These are phyloP conservation scores for Claviceps spartinae DNA, from an alignment of 2,329 filamentous ascomycete species.

Conservation along the genomic window DNA sequence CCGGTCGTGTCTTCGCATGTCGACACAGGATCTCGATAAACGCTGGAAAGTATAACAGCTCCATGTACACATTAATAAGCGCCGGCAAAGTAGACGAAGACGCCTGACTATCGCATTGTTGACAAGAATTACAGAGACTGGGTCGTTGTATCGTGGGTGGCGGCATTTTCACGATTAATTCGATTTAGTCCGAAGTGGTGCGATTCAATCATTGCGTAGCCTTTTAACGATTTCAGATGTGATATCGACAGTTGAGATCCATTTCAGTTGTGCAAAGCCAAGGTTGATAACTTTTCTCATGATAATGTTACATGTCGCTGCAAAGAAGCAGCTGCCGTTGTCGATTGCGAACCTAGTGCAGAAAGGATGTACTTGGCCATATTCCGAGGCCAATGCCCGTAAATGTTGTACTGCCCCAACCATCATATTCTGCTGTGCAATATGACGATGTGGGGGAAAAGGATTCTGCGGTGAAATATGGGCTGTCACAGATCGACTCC, in stretches of 20 bases:
- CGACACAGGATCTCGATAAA: not conserved
- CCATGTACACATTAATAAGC: not conserved
- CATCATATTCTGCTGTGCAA: slow-evolving; percentile 25
- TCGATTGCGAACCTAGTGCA: slow-evolving; percentile 20
- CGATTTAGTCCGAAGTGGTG: slow-evolving; percentile 12
- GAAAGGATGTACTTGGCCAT: slow-evolving; percentile 20
- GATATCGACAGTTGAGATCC: slow-evolving; percentile 15
- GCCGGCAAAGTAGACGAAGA: not conserved
- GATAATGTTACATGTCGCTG: slow-evolving; percentile 19
- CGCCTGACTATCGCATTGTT: slow-evolving; percentile 6
- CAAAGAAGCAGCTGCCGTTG: slow-evolving; percentile 16
- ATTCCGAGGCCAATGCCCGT: slow-evolving; percentile 20
- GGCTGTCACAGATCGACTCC: slow-evolving; percentile 24
- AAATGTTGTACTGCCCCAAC: slow-evolving; percentile 22
- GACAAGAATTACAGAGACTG: slow-evolving; percentile 19
- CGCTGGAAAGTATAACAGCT: not conserved
- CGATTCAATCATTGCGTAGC: slow-evolving; percentile 5
- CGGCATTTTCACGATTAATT: slow-evolving; percentile 20
- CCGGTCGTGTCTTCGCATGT: not conserved
- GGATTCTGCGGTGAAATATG: slow-evolving; percentile 26
- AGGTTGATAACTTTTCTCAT: slow-evolving; percentile 11
- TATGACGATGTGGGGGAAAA: slow-evolving; percentile 25
- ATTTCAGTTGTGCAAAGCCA: slow-evolving; percentile 14
- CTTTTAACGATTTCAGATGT: slow-evolving; percentile 7
- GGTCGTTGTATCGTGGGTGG: slow-evolving; percentile 14